These are phyloP conservation scores for Debaryomycetaceae sp. DNA, from an alignment of 1,139 yeast genomes.

Conservation along the genomic window DNA sequence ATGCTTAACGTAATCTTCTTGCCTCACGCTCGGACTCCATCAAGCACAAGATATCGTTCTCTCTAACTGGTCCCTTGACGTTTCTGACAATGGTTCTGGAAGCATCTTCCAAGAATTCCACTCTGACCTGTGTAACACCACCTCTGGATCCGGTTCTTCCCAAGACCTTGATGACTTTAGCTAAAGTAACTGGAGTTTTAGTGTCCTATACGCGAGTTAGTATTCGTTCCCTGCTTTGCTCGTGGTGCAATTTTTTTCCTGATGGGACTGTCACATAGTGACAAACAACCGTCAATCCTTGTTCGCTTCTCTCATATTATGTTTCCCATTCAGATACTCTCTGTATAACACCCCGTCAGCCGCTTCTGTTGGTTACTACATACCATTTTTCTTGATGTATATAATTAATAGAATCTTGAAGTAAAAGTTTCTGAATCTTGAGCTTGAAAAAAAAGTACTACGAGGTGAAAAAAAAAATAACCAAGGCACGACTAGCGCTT, in stretches of 20 bases:
- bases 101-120: slow-evolving; percentile 97
- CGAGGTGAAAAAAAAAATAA: background rate
- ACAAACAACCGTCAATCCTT: too few relatives aligned
- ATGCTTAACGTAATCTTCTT: slow-evolving; percentile 57
- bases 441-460: background rate
- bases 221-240: background rate
- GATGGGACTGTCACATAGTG: too few relatives aligned
- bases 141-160: slow-evolving; percentile 99
- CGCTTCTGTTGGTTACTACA: background rate
- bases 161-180: slow-evolving; percentile 98
- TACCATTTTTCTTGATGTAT: background rate
- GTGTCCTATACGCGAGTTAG: slow-evolving; percentile 47
- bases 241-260: too few relatives aligned
- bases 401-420: background rate
- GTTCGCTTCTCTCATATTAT: too few relatives aligned
- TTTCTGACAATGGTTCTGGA: slow-evolving; percentile 99
- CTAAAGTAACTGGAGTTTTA: slow-evolving; percentile 97
- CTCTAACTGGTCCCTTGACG: slow-evolving; percentile 99
- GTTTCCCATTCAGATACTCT: too few relatives aligned
- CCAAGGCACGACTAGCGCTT: background rate
- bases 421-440: background rate
- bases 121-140: slow-evolving; percentile 99
- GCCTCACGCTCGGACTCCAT: slow-evolving; percentile 99
- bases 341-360: background rate
- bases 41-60: slow-evolving; percentile 97